Evolutionary conservation across 129 eudicot genomes (phyloP).

Genomic region (Apium graveolens): DNA sequence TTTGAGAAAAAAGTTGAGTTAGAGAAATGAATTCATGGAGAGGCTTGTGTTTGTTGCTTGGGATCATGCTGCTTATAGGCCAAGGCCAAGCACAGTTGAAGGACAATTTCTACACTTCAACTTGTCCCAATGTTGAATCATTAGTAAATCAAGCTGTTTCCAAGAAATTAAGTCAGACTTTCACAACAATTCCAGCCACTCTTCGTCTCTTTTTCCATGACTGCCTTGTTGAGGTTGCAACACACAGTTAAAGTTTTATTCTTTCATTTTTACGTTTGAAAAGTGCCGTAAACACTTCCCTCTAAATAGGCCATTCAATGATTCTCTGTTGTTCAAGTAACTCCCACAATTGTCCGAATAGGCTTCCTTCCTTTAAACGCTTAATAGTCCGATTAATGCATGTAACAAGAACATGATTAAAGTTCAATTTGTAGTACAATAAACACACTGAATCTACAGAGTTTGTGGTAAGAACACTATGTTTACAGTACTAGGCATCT

Average conservation of each 20-base stretch:
- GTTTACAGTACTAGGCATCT: background rate
- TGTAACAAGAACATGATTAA: background rate
- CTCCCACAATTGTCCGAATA: background rate
- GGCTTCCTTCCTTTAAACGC: background rate
- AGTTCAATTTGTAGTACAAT: background rate
- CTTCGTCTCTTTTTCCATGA: slow-evolving; percentile 86
- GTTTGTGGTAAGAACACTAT: no score
- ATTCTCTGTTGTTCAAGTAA: background rate
- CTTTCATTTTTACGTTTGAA: background rate
- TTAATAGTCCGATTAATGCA: background rate
- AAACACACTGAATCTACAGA: no score
- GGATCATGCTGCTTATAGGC: slow-evolving; percentile 19
- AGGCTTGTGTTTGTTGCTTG: slow-evolving; percentile 20
- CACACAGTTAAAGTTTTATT: background rate
- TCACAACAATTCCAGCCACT: slow-evolving; percentile 67
- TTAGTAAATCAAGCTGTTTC: slow-evolving; percentile 46
- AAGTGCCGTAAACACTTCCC: background rate
- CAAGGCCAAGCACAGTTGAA: slow-evolving; percentile 36
- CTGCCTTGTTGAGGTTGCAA: slow-evolving; percentile 60
- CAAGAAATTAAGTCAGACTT: slow-evolving; percentile 44
- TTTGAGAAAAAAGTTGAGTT: no score
- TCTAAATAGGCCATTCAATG: background rate
- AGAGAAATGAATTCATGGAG: slow-evolving; percentile 23
- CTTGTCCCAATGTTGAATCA: slow-evolving; percentile 55
- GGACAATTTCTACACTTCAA: slow-evolving; percentile 48